These are phyloP conservation scores for Trichophyton simii DNA, from an alignment of 2,329 filamentous ascomycete genomes.

Conservation along the genomic window DNA sequence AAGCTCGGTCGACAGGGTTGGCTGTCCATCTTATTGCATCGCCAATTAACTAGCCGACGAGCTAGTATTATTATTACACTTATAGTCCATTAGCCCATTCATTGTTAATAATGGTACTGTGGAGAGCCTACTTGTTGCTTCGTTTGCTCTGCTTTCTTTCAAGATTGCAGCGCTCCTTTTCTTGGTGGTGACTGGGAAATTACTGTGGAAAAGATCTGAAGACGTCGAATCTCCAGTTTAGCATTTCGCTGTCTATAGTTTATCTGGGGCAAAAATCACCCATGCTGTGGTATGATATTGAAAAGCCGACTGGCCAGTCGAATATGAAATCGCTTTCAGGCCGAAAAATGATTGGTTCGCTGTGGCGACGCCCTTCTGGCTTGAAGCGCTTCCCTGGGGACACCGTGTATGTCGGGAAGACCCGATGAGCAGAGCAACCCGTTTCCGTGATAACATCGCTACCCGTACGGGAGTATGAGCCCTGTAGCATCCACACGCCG, in stretches of 20 bases:
- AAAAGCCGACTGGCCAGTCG: not conserved
- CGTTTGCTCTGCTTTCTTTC: no score
- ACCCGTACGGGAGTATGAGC: no score
- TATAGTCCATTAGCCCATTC: no score
- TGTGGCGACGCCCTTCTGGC: not conserved
- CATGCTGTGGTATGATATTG: not conserved
- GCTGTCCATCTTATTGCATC: not conserved
- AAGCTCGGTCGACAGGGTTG: slow-evolving; percentile 2
- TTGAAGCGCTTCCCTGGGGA: not conserved
- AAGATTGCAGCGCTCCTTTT: no score
- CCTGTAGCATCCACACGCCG: no score
- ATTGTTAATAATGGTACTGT: no score
- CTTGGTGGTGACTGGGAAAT: no score
- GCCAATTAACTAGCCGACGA: not conserved
- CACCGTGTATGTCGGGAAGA: no score
- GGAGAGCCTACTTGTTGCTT: no score
- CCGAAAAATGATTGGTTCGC: not conserved
- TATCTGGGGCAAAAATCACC: not conserved
- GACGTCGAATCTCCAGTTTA: not conserved
- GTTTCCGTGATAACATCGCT: no score
- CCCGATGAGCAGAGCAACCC: no score
- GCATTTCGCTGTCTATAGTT: not conserved
- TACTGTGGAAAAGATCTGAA: not conserved
- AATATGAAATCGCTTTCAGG: not conserved
- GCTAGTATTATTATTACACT: not conserved